phyloP scores from a whole-genome alignment of 331 rosid genomes.

The Malus hybrid region DNA sequence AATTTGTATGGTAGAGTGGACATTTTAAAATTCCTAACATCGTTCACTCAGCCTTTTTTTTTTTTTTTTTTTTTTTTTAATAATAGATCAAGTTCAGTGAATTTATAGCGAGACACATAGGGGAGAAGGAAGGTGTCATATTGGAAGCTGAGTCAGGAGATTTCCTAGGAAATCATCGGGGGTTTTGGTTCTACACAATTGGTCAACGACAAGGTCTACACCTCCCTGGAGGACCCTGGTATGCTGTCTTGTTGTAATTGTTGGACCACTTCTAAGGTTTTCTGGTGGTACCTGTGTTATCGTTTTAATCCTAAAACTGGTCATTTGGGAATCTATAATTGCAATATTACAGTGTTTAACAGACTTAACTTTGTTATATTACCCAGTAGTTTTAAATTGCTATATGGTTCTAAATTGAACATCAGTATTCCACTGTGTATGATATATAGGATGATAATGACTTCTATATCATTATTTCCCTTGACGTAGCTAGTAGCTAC shows the following conservation, averaged over 20 bases:
- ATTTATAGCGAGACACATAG: constrained; percentile 82
- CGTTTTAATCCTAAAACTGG: not conserved
- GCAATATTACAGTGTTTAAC: not conserved
- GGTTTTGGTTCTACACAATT: constrained; percentile 92
- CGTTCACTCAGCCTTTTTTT: not conserved
- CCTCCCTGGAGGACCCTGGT: constrained; percentile 96
- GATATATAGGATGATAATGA: not conserved
- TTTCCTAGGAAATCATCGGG: constrained; percentile 86
- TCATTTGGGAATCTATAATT: not conserved
- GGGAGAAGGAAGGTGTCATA: constrained; percentile 85
- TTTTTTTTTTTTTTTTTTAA: constrained; percentile 2
- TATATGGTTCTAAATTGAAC: not conserved
- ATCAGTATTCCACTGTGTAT: not conserved
- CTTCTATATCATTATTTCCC: not conserved
- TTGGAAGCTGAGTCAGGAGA: constrained; percentile 94
- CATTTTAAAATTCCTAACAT: not conserved
- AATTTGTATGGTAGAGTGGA: not conserved
- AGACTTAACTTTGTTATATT: not conserved
- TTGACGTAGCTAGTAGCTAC: not conserved
- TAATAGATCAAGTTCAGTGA: constrained; percentile 79
- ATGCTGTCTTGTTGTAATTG: constrained; percentile 17
- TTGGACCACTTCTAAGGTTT: not conserved
- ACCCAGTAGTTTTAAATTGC: not conserved
- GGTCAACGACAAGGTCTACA: constrained; percentile 95
- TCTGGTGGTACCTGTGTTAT: not conserved